Percentiles rank a stretch among this genome's conserved stretches.
These are phyloP conservation scores for Fusarium robinianum DNA, from an alignment of 2,329 filamentous ascomycete species.

Conservation along the genomic window DNA sequence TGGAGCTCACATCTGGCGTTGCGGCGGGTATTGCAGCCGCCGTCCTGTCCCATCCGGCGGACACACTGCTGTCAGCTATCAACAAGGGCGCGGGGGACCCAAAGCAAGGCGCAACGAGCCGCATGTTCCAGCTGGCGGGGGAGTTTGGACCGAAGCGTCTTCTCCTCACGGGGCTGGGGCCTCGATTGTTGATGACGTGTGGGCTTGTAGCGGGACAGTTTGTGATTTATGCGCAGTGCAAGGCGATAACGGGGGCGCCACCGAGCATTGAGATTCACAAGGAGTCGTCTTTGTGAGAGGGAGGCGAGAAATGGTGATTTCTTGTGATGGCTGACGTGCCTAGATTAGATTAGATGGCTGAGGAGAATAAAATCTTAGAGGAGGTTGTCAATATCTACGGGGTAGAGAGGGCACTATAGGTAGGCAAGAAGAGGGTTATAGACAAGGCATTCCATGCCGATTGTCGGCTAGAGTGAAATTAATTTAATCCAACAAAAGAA, in stretches of 20 bases:
- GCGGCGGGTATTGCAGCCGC: constrained; percentile 88
- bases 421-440: no score
- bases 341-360: no score
- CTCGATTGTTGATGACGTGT: constrained; percentile 58
- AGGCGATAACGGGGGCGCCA: constrained; percentile 56
- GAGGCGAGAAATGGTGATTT: not conserved
- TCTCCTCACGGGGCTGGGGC: constrained; percentile 53
- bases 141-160: constrained; percentile 57
- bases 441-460: no score
- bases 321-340: no score
- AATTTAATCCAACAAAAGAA: no score
- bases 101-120: constrained; percentile 52
- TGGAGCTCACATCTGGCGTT: constrained; percentile 86
- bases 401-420: no score
- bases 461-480: no score
- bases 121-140: constrained; percentile 56
- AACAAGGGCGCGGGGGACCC: constrained; percentile 59
- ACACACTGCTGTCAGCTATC: constrained; percentile 62
- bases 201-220: constrained; percentile 58
- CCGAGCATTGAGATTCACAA: constrained; percentile 59
- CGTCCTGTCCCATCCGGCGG: constrained; percentile 86
- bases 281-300: constrained; percentile 41
- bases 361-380: no score
- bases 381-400: no score
- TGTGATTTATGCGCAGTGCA: constrained; percentile 60